phyloP scores from a whole-genome alignment of 441 rosid species.

The Jatropha podagrica region DNA sequence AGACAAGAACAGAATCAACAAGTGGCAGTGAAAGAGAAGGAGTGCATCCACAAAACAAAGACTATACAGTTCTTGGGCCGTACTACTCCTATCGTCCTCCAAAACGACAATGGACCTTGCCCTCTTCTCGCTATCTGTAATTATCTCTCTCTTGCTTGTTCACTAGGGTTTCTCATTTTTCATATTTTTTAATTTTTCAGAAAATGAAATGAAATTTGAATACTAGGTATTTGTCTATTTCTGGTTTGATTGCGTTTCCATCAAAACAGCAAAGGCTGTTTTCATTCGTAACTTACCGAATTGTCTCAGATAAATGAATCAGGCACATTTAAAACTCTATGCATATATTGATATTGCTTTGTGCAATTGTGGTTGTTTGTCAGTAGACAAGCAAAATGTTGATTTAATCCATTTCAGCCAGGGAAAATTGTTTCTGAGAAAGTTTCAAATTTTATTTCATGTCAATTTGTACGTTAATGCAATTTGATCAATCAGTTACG shows the following conservation, averaged over 20 bases:
- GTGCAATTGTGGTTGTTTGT: not conserved
- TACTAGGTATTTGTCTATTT: not conserved
- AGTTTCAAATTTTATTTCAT: not conserved
- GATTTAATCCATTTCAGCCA: not conserved
- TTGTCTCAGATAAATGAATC: not conserved
- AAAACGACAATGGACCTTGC: slow-evolving; percentile 98
- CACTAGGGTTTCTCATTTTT: slow-evolving; percentile 8
- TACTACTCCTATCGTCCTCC: slow-evolving; percentile 85
- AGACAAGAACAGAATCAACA: slow-evolving; percentile 34
- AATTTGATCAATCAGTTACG: not conserved
- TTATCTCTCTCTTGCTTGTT: slow-evolving; percentile 32
- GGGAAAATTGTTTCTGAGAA: not conserved
- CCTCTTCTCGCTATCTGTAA: slow-evolving; percentile 97
- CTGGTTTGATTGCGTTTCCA: not conserved
- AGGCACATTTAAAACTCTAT: not conserved
- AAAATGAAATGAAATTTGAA: not conserved
- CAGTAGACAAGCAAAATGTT: not conserved
- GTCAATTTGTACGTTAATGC: not conserved
- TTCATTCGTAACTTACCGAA: not conserved
- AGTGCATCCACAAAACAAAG: slow-evolving; percentile 75
- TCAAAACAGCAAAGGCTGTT: slow-evolving; percentile 1
- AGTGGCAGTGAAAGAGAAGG: slow-evolving; percentile 31
- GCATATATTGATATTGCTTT: not conserved
- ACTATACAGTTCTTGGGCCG: slow-evolving; percentile 83
- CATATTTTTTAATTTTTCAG: not conserved